Evolutionary conservation across 768 basidiomycete genomes (phyloP).

Genomic region (Auriscalpium orientale): DNA sequence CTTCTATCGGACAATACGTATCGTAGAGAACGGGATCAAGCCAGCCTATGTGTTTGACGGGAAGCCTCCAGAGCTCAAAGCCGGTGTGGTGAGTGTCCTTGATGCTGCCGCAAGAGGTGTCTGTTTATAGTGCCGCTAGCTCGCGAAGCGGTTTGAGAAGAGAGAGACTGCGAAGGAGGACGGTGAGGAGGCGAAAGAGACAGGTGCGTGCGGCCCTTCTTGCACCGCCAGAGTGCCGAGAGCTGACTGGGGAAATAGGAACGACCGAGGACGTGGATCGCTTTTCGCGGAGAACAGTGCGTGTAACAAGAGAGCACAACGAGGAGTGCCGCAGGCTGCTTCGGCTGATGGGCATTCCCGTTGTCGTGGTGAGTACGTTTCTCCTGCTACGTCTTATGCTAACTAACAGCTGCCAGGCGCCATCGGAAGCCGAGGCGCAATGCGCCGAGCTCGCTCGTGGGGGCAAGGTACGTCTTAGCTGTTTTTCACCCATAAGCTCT

Average conservation of each 20-base stretch:
- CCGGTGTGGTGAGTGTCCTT: constrained; percentile 73
- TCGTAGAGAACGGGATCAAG: constrained; percentile 98
- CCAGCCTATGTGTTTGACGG: constrained; percentile 98
- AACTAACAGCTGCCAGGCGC: constrained; percentile 51
- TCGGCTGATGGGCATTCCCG: constrained; percentile 93
- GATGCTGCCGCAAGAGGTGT: too few species aligned
- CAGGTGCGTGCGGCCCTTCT: constrained; percentile 34
- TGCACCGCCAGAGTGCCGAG: background rate
- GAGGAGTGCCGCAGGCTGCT: constrained; percentile 88
- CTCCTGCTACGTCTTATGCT: background rate
- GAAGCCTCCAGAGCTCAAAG: constrained; percentile 95
- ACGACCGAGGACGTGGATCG: constrained; percentile 91
- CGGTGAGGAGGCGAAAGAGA: constrained; percentile 94
- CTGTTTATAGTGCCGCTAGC: constrained; percentile 34
- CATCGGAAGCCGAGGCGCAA: constrained; percentile 97
- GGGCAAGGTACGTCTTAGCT: constrained; percentile 54
- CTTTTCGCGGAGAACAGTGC: constrained; percentile 84
- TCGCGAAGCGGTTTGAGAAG: constrained; percentile 91
- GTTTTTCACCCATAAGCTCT: background rate
- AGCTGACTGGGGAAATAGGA: constrained; percentile 28
- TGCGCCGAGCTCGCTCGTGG: constrained; percentile 97
- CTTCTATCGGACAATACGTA: constrained; percentile 95
- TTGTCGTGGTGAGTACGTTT: constrained; percentile 65
- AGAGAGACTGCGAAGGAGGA: constrained; percentile 92
- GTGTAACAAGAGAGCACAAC: constrained; percentile 93